Evolutionary conservation across 1,284 basidiomycete genomes (phyloP).

Genomic region (Apiotrichum laibachii): DNA sequence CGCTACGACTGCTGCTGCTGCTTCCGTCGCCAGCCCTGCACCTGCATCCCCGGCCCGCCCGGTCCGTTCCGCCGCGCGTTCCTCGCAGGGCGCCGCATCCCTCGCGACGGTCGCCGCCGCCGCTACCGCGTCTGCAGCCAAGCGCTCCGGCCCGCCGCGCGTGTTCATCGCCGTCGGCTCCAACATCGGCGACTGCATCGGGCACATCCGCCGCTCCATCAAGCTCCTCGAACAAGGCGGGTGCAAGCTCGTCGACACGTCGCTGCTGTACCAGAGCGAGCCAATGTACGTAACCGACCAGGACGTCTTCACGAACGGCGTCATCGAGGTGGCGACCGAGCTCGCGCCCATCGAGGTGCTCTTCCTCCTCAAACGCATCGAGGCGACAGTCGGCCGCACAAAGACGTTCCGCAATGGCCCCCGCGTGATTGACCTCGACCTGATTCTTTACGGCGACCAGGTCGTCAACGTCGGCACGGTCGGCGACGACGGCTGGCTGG

Average conservation of each 20-base stretch:
- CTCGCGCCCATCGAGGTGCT: constrained; percentile 66
- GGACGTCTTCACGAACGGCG: constrained; percentile 84
- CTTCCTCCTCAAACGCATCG: constrained; percentile 68
- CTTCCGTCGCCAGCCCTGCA: neutral
- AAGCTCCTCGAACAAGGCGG: constrained; percentile 28
- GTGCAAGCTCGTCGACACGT: constrained; percentile 67
- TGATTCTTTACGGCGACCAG: constrained; percentile 72
- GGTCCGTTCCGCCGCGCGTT: neutral
- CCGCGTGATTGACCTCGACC: constrained; percentile 85
- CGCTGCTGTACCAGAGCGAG: constrained; percentile 87
- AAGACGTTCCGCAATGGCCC: constrained; percentile 82
- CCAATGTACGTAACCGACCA: constrained; percentile 97
- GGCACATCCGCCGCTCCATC: constrained; percentile 76
- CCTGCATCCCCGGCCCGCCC: neutral
- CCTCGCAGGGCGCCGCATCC: neutral
- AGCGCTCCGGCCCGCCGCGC: constrained; percentile 7
- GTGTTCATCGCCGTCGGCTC: constrained; percentile 81
- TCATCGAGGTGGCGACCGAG: constrained; percentile 78
- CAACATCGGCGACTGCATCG: constrained; percentile 83
- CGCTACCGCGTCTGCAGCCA: neutral
- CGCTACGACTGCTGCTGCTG: neutral
- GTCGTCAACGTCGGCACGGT: constrained; percentile 60
- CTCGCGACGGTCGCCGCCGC: neutral
- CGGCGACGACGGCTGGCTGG: constrained; percentile 58
- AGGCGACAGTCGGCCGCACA: constrained; percentile 73